These are phyloP conservation scores for Fusarium avenaceum DNA, from an alignment of 2,329 filamentous ascomycete species.

Conservation along the genomic window DNA sequence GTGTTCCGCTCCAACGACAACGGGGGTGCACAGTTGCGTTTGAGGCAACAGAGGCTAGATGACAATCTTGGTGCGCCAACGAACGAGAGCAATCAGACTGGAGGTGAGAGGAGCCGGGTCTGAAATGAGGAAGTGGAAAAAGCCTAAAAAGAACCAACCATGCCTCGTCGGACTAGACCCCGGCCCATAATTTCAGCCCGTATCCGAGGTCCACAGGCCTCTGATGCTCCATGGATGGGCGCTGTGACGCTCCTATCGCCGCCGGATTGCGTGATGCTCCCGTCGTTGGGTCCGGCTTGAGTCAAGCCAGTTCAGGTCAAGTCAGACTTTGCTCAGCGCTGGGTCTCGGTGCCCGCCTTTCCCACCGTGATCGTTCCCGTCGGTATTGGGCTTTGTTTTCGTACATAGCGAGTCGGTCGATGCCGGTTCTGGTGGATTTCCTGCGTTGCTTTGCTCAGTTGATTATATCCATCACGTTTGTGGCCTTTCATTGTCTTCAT, in stretches of 20 bases:
- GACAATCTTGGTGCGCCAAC: conserved; percentile 36
- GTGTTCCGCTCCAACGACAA: conserved; percentile 32
- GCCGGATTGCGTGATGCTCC: conserved; percentile 48
- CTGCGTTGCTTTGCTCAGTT: not conserved
- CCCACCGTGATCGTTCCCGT: conserved; percentile 36
- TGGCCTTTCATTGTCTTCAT: conserved; percentile 6
- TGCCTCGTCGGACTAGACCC: conserved; percentile 34
- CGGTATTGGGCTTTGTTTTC: conserved; percentile 38
- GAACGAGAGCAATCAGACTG: conserved; percentile 25
- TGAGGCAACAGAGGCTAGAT: conserved; percentile 36
- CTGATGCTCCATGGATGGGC: conserved; percentile 40
- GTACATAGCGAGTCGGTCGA: conserved; percentile 31
- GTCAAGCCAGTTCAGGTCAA: conserved; percentile 42
- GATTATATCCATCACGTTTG: not conserved
- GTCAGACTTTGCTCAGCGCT: conserved; percentile 39
- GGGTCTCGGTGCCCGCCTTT: conserved; percentile 40
- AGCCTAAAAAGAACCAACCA: conserved; percentile 46
- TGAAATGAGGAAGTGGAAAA: conserved; percentile 37
- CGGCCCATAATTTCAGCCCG: conserved; percentile 48
- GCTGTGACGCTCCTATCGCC: conserved; percentile 46
- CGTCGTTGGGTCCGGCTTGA: conserved; percentile 37
- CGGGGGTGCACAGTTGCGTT: conserved; percentile 39
- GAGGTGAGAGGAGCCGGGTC: conserved; percentile 33
- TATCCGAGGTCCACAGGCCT: conserved; percentile 41
- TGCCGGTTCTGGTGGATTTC: conserved; percentile 24